Evolutionary conservation across 768 basidiomycete species (phyloP), one percentile per base, ranked within the genome.

Genomic region (Chlorophyllum brunneum): DNA sequence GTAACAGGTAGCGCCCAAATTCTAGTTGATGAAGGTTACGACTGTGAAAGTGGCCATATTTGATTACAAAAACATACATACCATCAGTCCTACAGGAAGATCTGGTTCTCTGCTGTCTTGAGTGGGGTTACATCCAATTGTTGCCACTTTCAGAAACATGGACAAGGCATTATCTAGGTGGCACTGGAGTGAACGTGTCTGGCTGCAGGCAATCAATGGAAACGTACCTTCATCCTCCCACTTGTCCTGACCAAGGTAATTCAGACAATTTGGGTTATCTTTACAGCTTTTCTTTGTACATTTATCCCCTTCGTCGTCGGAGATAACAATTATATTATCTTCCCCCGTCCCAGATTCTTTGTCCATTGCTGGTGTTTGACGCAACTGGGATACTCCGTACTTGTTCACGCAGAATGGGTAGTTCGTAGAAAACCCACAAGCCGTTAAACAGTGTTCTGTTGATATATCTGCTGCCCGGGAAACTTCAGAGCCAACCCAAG

Each of bases 1-100:
- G 59, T 98, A 98, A 65, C 95, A 98, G 3, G 95, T 98, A 15
- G 95, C 95, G 3, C 95, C 95, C 16, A 98, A 80, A 65, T 98
- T 98, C 92, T 94, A 61, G 33, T 15, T 16, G 27, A 27, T 56
- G 27, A 18, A 39, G 42, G 42, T 38, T 33, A 29, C 20, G 41
- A 36, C 9, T 8, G 16, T 36, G 34, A 15, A 16, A 20, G 30
- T 23, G 42, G 15, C 15, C 11, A 30, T 20, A 43, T 29, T 5
- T 40, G 16, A 16, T 33, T 9, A 27, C 36, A 29, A 29, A 48
- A 13, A 51, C 70, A 15, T 61, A 51, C 70, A 15, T 61, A 88
- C 92, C 76, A 80, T 88, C 56, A 95, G 69, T 20, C 92, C 92
- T 9, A 92, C 83, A 9, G 92, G 92, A 29, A 77, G 60, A 50